Percentiles rank a stretch among this genome's conserved stretches.
These are phyloP conservation scores for Candida chauliodis DNA, from an alignment of 805 yeast species.

Conservation along the genomic window DNA sequence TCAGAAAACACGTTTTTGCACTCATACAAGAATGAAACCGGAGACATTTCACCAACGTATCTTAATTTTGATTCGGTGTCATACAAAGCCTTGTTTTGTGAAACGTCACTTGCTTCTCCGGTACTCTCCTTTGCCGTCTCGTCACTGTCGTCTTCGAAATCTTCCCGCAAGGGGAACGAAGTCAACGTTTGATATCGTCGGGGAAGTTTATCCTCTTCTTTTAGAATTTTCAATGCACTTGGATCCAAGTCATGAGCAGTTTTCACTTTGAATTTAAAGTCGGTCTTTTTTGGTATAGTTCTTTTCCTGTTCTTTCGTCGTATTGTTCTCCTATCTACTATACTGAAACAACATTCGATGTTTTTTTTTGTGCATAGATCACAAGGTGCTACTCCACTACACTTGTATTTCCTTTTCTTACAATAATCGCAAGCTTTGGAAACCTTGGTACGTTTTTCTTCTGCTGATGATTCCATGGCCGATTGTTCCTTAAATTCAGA, in stretches of 20 bases:
- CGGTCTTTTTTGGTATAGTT: not conserved
- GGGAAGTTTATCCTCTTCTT: conserved; percentile 3
- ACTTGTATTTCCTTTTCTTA: conserved; percentile 35
- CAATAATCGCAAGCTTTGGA: conserved; percentile 48
- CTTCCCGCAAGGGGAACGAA: conserved; percentile 9
- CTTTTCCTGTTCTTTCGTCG: conserved; percentile 9
- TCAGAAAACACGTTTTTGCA: conserved; percentile 32
- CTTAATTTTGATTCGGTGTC: conserved; percentile 25
- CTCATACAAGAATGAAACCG: conserved; percentile 38
- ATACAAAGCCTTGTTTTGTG: conserved; percentile 2
- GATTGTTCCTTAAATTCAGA: too few species aligned
- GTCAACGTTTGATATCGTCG: conserved; percentile 6
- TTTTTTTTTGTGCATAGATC: conserved; percentile 26
- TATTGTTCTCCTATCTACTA: conserved; percentile 17
- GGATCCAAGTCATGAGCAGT: conserved; percentile 5
- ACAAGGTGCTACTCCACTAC: conserved; percentile 34
- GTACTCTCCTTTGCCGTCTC: conserved; percentile 1
- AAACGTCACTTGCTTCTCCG: conserved; percentile 1
- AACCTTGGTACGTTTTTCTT: conserved; percentile 29
- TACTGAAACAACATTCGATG: conserved; percentile 27
- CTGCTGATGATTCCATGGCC: not conserved
- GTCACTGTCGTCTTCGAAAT: not conserved
- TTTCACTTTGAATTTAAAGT: not conserved
- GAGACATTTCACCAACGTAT: conserved; percentile 41
- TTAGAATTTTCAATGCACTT: conserved; percentile 4